These are phyloP conservation scores for Parachaetomium inaequale DNA, from an alignment of 495 filamentous ascomycete species.

Conservation along the genomic window DNA sequence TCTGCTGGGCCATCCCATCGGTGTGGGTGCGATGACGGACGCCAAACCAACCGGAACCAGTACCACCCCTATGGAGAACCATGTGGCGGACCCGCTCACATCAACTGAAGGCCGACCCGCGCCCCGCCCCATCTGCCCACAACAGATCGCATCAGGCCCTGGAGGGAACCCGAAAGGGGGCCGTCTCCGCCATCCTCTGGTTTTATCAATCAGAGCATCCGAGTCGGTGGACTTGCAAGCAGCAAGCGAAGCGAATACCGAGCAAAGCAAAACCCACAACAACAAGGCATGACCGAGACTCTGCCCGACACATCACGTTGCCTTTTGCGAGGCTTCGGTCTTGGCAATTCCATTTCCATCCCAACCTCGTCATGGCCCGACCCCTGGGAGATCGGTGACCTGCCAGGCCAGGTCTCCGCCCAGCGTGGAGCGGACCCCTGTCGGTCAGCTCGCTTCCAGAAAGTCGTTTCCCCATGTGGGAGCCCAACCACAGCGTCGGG, in stretches of 20 bases:
- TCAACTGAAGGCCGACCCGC: background rate
- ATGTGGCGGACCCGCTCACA: slow-evolving; percentile 16
- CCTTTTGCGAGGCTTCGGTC: no score
- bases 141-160: background rate
- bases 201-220: no score
- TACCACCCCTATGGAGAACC: slow-evolving; percentile 13
- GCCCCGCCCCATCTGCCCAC: background rate
- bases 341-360: no score
- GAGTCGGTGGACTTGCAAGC: no score
- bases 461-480: slow-evolving; percentile 10
- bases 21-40: background rate
- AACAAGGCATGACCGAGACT: no score
- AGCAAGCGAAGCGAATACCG: no score
- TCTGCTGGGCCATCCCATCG: slow-evolving; percentile 3
- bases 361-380: background rate
- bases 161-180: background rate
- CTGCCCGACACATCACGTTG: no score
- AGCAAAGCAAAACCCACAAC: no score
- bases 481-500: slow-evolving; percentile 23
- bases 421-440: slow-evolving; percentile 10
- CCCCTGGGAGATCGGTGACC: background rate
- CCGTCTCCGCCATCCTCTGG: no score
- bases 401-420: background rate
- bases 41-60: slow-evolving; percentile 17
- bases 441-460: slow-evolving; percentile 20